Percentiles rank a stretch among this genome's conserved stretches.
These are phyloP conservation scores for Astrephomene gubernaculifera DNA, from an alignment of 139 green algal genomes.

Conservation along the genomic window DNA sequence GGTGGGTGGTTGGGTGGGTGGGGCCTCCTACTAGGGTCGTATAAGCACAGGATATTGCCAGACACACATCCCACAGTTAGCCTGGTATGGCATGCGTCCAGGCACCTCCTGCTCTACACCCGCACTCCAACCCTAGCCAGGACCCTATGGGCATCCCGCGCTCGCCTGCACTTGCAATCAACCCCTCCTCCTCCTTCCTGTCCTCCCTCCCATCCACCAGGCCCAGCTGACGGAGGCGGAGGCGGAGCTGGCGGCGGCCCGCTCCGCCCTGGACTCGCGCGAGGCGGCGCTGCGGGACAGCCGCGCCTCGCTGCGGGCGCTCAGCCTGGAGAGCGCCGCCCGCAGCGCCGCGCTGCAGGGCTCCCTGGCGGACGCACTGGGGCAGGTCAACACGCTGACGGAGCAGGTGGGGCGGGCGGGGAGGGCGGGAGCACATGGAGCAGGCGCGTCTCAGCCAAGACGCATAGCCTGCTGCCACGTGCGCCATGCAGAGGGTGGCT, in stretches of 20 bases:
- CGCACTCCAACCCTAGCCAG: too few relatives aligned
- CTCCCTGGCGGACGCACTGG: constrained; percentile 21
- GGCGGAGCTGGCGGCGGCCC: constrained; percentile 12
- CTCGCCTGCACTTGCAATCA: too few relatives aligned
- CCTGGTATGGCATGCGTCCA: too few relatives aligned
- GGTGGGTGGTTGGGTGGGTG: neutral
- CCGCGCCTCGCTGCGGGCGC: neutral
- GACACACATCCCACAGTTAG: too few relatives aligned
- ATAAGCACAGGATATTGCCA: too few relatives aligned
- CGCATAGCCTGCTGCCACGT: too few relatives aligned
- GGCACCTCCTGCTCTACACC: too few relatives aligned
- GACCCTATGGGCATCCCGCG: too few relatives aligned
- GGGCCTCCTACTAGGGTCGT: too few relatives aligned
- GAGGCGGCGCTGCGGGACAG: constrained; percentile 10
- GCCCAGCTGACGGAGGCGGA: constrained; percentile 36
- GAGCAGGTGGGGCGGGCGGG: constrained; percentile 7
- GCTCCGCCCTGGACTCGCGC: neutral
- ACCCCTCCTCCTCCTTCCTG: neutral
- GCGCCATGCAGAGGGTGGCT: too few relatives aligned
- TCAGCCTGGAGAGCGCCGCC: neutral
- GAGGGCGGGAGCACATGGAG: too few relatives aligned
- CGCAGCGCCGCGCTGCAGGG: neutral
- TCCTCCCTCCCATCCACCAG: neutral
- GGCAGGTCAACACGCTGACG: constrained; percentile 25
- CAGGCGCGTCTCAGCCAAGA: too few relatives aligned